Evolutionary conservation across 306 rosid genomes (phyloP).

Genomic region (Trifolium subterraneum): DNA sequence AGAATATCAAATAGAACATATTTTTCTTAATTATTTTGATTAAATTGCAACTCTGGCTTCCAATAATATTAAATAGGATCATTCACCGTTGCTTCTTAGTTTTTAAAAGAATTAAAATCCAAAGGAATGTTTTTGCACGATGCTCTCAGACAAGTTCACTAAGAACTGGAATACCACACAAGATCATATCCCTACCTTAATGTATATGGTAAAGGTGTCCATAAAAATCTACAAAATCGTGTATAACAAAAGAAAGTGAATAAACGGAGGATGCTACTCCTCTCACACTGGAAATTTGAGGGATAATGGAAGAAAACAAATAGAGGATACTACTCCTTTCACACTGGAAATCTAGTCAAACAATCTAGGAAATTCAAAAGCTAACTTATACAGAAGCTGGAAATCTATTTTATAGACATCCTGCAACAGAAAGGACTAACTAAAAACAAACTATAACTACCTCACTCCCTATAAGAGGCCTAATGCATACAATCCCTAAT

Average conservation of each 20-base stretch:
- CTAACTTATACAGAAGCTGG: not conserved
- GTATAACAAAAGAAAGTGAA: not conserved
- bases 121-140: not conserved
- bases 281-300: not conserved
- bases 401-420: not conserved
- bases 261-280: not conserved
- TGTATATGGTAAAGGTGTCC: not conserved
- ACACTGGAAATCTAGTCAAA: not conserved
- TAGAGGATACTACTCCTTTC: too few species aligned
- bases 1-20: slow-evolving; percentile 21
- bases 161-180: slow-evolving; percentile 18
- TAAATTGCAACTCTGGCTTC: slow-evolving; percentile 25
- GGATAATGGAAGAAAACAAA: too few species aligned
- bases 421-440: not conserved
- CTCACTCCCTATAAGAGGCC: not conserved
- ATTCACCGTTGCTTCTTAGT: slow-evolving; percentile 1
- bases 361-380: not conserved
- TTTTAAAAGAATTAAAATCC: slow-evolving; percentile 12
- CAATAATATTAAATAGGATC: slow-evolving; percentile 21
- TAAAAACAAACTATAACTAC: not conserved
- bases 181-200: slow-evolving; percentile 4
- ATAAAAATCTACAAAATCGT: not conserved
- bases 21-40: not conserved
- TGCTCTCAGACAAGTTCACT: slow-evolving; percentile 21
- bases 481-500: not conserved